Base-by-base conservation (phyloP, 2,329 filamentous ascomycete species). In the Berkeleyomyces basicola region DNA sequence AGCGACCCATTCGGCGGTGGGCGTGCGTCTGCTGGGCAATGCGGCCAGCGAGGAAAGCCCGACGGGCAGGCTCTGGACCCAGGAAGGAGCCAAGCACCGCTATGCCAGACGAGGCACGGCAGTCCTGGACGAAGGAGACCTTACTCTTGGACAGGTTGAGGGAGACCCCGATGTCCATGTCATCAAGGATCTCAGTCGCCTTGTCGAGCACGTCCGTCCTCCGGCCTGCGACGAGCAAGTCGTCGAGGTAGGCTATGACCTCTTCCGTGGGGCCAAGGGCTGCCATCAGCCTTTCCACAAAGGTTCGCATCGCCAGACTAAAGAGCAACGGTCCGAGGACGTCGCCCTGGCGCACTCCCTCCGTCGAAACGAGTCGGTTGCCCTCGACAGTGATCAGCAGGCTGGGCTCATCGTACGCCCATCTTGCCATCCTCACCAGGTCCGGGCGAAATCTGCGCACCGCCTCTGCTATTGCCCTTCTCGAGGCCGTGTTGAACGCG, bases 81-180 rank as follows among this genome's bases (percentile, higher is more conserved):
- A 57, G n/a, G n/a, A n/a, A 3, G 43, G 43, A 46, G 43, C 43
- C 6, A 46, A 4, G 43, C 43, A 46, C 43, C 43, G 11, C 43
- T 46, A 46, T 46, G 7, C 43, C 43, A 16, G 43, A 4, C 3
- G 43, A 7, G 11, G 11, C 43, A 46, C 43, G 43, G 43, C 43
- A 46, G 43, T 46, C 43, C 43, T 46, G 43, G 43, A 46, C 16
- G 16, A 11, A 16, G 43, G 3, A 16, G 43, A 46, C 43, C 43
- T 46, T 46, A 46, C 11, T 14, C 43, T 46, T 76, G 72, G 2
- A 74, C 74, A 31, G 78, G 78, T 53, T 80, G 39, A 75, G 78
- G 40, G 80, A 72, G 3, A 72, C 75, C 37, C 79, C 76, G 66
- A 78, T 79, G 65, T 79, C 78, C n/a, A 44, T 51, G 43, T 46